These are phyloP conservation scores for Pichia sp. DNA, from an alignment of 1,139 yeast species.

Conservation along the genomic window DNA sequence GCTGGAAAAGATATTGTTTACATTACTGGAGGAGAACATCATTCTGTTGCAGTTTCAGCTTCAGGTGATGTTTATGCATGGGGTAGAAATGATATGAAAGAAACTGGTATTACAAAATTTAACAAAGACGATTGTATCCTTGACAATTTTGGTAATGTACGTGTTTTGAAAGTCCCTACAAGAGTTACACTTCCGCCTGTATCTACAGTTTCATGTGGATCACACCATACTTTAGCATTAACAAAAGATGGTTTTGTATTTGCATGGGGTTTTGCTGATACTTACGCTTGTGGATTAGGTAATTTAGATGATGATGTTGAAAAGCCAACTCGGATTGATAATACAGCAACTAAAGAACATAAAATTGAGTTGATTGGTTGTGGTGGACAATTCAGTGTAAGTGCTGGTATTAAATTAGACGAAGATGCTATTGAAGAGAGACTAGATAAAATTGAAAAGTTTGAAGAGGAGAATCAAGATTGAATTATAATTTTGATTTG, in stretches of 20 bases:
- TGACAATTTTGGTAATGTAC: slow-evolving; percentile 73
- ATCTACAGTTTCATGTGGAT: slow-evolving; percentile 69
- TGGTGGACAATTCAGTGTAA: slow-evolving; percentile 91
- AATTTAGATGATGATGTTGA: slow-evolving; percentile 89
- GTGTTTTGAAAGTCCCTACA: slow-evolving; percentile 87
- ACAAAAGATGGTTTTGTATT: slow-evolving; percentile 78
- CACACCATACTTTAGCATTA: slow-evolving; percentile 87
- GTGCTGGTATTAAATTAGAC: slow-evolving; percentile 70
- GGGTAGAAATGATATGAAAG: slow-evolving; percentile 93
- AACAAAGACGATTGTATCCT: slow-evolving; percentile 47
- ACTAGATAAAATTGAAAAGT: slow-evolving; percentile 33
- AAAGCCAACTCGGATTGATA: slow-evolving; percentile 74
- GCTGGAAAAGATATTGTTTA: slow-evolving; percentile 49
- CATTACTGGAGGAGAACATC: slow-evolving; percentile 93
- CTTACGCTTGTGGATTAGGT: slow-evolving; percentile 93
- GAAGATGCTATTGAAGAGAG: slow-evolving; percentile 53
- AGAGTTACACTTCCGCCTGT: slow-evolving; percentile 53
- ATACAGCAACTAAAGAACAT: slow-evolving; percentile 83
- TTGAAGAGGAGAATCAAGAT: slow-evolving; percentile 29
- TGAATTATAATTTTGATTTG: not conserved
- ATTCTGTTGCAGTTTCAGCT: slow-evolving; percentile 65
- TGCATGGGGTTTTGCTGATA: slow-evolving; percentile 98
- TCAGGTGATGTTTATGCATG: slow-evolving; percentile 72
- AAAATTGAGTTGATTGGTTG: slow-evolving; percentile 69
- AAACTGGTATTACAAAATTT: slow-evolving; percentile 69